Evolutionary conservation across 2,329 filamentous ascomycete genomes (phyloP).

Genomic region (Verticillium klebahnii): DNA sequence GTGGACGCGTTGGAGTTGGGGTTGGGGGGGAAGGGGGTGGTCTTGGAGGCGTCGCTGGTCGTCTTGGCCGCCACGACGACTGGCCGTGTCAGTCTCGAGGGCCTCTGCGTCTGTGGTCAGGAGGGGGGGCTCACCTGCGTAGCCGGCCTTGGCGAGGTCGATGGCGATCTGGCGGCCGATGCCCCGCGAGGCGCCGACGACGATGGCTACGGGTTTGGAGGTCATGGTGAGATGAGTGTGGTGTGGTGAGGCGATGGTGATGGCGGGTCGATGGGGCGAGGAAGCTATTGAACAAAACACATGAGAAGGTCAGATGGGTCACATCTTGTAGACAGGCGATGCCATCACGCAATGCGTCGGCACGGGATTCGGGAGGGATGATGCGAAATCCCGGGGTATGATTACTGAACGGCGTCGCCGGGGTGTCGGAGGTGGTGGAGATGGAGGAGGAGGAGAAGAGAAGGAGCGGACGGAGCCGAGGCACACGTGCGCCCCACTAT

Average conservation of each 20-base stretch:
- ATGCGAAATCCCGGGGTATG: neutral
- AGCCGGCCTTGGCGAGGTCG: conserved; percentile 67
- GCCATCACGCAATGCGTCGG: neutral
- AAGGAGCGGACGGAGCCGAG: too few species aligned
- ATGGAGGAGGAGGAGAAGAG: neutral
- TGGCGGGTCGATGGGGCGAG: too few species aligned
- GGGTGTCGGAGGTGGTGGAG: too few species aligned
- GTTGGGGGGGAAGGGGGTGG: conserved; percentile 63
- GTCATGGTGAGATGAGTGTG: conserved; percentile 5
- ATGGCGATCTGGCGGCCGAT: conserved; percentile 79
- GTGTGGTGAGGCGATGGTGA: too few species aligned
- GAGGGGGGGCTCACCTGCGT: conserved; percentile 49
- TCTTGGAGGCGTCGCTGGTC: conserved; percentile 55
- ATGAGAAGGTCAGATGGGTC: neutral
- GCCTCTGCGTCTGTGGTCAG: neutral
- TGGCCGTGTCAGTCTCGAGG: conserved; percentile 21
- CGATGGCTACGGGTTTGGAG: conserved; percentile 52
- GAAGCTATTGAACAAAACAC: neutral
- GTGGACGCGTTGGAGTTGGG: conserved; percentile 73
- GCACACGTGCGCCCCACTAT: too few species aligned
- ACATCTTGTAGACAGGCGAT: neutral
- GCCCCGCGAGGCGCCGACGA: conserved; percentile 73
- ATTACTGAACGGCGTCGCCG: neutral
- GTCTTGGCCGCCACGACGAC: conserved; percentile 77
- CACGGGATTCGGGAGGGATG: neutral